A percentile compares a stretch with the other conserved stretches of the same genome.
Evolutionary conservation across 2,329 filamentous ascomycete species (phyloP).

Genomic region (Colletotrichum sp.): DNA sequence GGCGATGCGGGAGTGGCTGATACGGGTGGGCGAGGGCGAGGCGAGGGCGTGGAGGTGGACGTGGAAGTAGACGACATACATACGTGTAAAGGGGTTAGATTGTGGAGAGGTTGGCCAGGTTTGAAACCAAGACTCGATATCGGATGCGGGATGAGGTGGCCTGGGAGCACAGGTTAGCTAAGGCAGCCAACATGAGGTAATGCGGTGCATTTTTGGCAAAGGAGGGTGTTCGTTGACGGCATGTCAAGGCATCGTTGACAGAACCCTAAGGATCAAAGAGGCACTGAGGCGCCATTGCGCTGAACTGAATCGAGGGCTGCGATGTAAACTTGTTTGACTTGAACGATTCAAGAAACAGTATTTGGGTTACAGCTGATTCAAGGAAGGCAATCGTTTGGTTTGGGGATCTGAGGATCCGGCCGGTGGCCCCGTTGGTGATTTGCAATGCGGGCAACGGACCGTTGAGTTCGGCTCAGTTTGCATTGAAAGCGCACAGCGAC

Average conservation of each 20-base stretch:
- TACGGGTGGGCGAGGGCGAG: neutral
- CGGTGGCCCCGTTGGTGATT: neutral
- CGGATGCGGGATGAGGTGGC: conserved; percentile 1
- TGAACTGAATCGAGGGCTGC: neutral
- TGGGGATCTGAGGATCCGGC: neutral
- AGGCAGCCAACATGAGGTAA: neutral
- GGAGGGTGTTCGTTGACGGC: neutral
- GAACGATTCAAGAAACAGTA: neutral
- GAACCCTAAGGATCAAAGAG: neutral
- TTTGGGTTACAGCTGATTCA: neutral
- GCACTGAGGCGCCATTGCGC: neutral
- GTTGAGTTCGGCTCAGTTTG: neutral
- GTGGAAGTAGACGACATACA: neutral
- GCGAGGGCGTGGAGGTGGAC: neutral
- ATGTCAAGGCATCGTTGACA: neutral
- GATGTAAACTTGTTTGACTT: conserved; percentile 5
- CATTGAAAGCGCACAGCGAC: neutral
- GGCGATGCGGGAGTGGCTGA: neutral
- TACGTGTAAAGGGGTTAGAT: conserved; percentile 2
- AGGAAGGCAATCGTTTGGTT: neutral
- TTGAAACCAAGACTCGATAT: conserved; percentile 9
- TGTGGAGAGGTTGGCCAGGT: conserved; percentile 2
- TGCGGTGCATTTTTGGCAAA: neutral
- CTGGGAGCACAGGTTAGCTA: neutral
- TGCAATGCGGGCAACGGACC: neutral